Evolutionary conservation across 768 basidiomycete genomes (phyloP), one percentile per base, ranked within the genome.

Genomic region (Cyclocybe cylindracea): DNA sequence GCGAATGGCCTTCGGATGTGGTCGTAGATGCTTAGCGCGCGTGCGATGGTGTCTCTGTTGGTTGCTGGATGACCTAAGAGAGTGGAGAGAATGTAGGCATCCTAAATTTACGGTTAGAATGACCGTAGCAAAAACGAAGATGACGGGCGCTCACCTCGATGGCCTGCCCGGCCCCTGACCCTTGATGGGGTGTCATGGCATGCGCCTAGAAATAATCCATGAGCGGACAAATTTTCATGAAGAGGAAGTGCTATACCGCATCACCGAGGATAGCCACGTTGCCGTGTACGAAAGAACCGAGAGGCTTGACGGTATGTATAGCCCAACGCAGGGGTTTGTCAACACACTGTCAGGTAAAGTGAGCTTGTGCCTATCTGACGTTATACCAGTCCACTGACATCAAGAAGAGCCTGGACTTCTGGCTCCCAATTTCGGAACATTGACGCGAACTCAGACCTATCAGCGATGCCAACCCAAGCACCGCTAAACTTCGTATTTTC

Each of bases 281-380:
- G 13, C 79, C 82, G n/a, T 72, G 73, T 2, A 78, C 74, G 47
- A 76, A 80, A 7, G 80, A 70, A 0, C 70, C 69, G 16, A 89
- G 64, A 5, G 83, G 78, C 46, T 71, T 73, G 2, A 83, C 69
- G 4, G 73, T 77, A 60, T 87, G 82, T 31, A 90, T 77, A 0
- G 83, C 84, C 88, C 88, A 89, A 35, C 80, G 69, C 18, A 75
- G 66, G 2, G 80, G 74, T 41, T 69, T 73, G 3, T 80, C 77
- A 16, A 80, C 71, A 55, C 81, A 82, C 85, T 87, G 45, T 35
- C 3, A 14, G 16, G 48, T 10, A 24, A 24, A 24, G 24, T 24
- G 24, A 24, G 24, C 24, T 24, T 24, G 24, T 24, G 24, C 24
- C 24, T 24, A 24, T 24, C 24, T 24, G 24, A 5, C 24, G 5